Base-by-base conservation (phyloP, 2,329 filamentous ascomycete genomes). In the Pseudocercospora eumusae region DNA sequence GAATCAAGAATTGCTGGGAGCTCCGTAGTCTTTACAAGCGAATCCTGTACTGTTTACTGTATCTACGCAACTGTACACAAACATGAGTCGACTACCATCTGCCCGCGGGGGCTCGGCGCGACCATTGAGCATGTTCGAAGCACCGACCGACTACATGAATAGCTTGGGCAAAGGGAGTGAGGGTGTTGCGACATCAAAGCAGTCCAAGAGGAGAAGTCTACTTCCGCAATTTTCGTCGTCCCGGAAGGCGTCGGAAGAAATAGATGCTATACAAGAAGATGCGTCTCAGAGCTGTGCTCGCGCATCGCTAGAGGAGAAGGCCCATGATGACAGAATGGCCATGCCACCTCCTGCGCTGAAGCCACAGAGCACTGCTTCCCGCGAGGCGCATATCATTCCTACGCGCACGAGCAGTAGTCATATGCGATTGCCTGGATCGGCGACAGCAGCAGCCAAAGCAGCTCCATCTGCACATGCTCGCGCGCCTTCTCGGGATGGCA, bases 81-180 rank as follows among this genome's bases (percentile, higher is more conserved):
- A 62, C 25, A 58, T 64, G 10, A 73, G 69, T 58, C 65, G 67
- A 27, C 63, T 74, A 44, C 71, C 71, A 1, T 68, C 70, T 13
- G 60, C 63, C 28, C 68, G 70, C 20, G 59, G 61, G 23, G 59
- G 65, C 21, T 67, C 66, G 55, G 57, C 57, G 31, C 58, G 72
- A 40, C 71, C 72, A 21, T 63, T 69, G 40, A 72, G 71, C 49
- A 72, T 73, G 71, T 71, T 72, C 58, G 71, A 74, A 49, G 69
- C 71, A 36, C 62, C 64, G 9, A 61, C 64, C 42, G 63, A 67
- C 50, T 61, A 67, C n/a, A 56, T 64, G 62, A 65, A 65, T 50
- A 59, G 55, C 44, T 61, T 65, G 49, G 63, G 61, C 28, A 62
- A 57, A 23, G 53, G 49, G 15, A 40, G 21, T 42, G 28, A 50